Conservation (phyloP, 129 eudicot genomes). For the Artemisia annua region DNA sequence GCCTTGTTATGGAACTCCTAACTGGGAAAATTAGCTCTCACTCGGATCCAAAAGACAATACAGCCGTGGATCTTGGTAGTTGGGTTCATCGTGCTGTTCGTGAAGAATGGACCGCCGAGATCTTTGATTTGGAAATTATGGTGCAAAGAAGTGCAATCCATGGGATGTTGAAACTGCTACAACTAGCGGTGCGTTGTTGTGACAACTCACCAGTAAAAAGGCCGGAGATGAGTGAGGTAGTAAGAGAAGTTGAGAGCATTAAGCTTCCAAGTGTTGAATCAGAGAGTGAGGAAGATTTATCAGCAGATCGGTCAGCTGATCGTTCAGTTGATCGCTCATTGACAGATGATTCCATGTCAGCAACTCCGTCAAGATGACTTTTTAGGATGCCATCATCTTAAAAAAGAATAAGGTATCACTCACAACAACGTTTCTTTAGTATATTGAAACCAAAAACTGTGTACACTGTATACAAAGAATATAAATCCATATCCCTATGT, state of each 20-base stretch:
- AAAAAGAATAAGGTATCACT: background rate
- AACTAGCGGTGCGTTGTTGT: slow-evolving; percentile 65
- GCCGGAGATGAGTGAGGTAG: slow-evolving; percentile 60
- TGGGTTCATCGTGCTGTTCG: slow-evolving; percentile 87
- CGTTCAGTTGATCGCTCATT: slow-evolving; percentile 46
- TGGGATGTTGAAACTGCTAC: slow-evolving; percentile 62
- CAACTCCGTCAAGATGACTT: slow-evolving; percentile 36
- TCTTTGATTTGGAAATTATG: slow-evolving; percentile 65
- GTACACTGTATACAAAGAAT: slow-evolving; percentile 26
- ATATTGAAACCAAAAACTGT: slow-evolving; percentile 26
- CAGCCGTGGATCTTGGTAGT: slow-evolving; percentile 61
- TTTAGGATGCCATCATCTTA: background rate
- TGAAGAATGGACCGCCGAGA: slow-evolving; percentile 96
- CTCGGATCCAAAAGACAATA: slow-evolving; percentile 51
- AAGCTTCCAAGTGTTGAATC: slow-evolving; percentile 41
- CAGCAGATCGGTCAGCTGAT: slow-evolving; percentile 49
- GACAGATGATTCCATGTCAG: slow-evolving; percentile 66
- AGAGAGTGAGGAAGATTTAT: slow-evolving; percentile 56
- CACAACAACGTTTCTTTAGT: background rate
- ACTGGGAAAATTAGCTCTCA: slow-evolving; percentile 47
- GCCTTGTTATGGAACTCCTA: slow-evolving; percentile 62
- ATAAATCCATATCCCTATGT: slow-evolving; percentile 19
- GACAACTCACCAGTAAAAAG: slow-evolving; percentile 59
- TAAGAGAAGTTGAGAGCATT: slow-evolving; percentile 55
- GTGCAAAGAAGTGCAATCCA: slow-evolving; percentile 51